These are phyloP conservation scores for Raphanus hybrid DNA, from an alignment of 441 rosid genomes.

Conservation along the genomic window DNA sequence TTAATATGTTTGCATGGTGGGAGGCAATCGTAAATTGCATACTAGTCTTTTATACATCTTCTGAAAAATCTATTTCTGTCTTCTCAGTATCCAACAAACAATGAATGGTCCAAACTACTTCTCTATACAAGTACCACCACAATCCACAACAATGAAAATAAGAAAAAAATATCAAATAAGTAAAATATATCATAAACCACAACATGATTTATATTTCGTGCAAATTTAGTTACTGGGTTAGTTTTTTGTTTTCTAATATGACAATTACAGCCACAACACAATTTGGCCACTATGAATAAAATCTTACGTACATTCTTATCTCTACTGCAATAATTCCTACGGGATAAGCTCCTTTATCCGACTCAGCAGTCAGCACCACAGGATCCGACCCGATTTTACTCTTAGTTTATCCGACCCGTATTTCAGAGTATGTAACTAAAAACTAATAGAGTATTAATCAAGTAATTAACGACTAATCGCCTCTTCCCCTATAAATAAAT, in stretches of 20 bases:
- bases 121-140: slow-evolving; percentile 8
- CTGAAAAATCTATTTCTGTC: slow-evolving; percentile 23
- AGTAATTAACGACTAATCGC: slow-evolving; percentile 23
- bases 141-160: background rate
- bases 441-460: slow-evolving; percentile 17
- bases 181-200: background rate
- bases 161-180: background rate
- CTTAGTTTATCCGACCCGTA: slow-evolving; percentile 25
- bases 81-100: slow-evolving; percentile 29
- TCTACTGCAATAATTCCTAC: slow-evolving; percentile 27
- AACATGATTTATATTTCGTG: background rate
- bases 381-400: slow-evolving; percentile 29
- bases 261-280: slow-evolving; percentile 20
- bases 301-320: slow-evolving; percentile 42
- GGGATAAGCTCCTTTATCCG: slow-evolving; percentile 39
- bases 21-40: background rate
- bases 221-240: background rate
- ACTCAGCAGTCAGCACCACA: slow-evolving; percentile 40
- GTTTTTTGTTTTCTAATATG: background rate
- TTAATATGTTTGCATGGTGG: slow-evolving; percentile 26
- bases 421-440: background rate
- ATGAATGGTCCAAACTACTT: slow-evolving; percentile 23
- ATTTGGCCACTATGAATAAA: slow-evolving; percentile 23
- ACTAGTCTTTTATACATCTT: slow-evolving; percentile 10
- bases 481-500: slow-evolving; percentile 36